A percentile compares a stretch with the other conserved stretches of the same genome.
These are phyloP conservation scores for Agrocybe chaxingu DNA, from an alignment of 768 basidiomycete genomes.

Conservation along the genomic window DNA sequence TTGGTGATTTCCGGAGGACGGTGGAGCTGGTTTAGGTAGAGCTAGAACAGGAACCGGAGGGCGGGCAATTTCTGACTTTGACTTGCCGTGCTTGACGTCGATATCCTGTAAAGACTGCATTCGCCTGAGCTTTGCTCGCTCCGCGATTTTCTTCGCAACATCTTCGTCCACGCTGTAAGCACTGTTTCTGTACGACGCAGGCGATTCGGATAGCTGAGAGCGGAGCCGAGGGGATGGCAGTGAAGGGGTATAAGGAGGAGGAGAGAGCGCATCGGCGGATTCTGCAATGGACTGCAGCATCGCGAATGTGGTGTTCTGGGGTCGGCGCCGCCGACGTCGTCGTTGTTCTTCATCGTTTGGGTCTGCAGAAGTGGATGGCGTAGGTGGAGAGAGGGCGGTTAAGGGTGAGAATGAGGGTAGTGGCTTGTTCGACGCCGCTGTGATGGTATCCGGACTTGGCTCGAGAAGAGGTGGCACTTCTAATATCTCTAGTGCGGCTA, in stretches of 20 bases:
- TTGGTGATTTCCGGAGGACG: too few species aligned
- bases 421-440: too few species aligned
- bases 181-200: background rate
- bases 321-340: background rate
- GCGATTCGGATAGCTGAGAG: background rate
- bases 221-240: background rate
- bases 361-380: too few species aligned
- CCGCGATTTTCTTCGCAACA: constrained; percentile 9
- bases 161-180: background rate
- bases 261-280: background rate
- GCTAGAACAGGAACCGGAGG: background rate
- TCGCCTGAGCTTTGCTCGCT: constrained; percentile 5
- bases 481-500: too few species aligned
- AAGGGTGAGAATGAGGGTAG: too few species aligned
- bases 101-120: constrained; percentile 3
- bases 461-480: too few species aligned
- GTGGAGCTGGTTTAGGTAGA: too few species aligned
- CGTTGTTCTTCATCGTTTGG: too few species aligned
- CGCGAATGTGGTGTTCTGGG: background rate
- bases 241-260: background rate
- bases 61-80: background rate
- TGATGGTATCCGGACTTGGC: too few species aligned
- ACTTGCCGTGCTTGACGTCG: background rate
- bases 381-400: too few species aligned
- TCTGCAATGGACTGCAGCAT: constrained; percentile 7